phyloP scores from a whole-genome alignment of 73 alveolate genomes.

The Paramecium sonneborni region DNA sequence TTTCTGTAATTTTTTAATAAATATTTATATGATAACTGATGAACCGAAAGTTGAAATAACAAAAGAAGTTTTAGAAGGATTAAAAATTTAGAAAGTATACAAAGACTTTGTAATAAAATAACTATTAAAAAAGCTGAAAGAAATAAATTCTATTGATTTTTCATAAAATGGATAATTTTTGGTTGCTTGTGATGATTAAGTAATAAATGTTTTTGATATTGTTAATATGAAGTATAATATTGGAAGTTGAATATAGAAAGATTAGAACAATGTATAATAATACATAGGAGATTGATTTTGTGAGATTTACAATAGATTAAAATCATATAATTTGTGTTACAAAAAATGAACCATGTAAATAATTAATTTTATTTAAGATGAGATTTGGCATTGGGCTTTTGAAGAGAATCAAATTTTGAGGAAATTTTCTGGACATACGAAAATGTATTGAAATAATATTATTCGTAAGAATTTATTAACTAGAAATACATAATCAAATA shows the following conservation, averaged over 20 bases:
- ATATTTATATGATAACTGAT: neutral
- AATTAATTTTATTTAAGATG: neutral
- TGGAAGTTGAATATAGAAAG: neutral
- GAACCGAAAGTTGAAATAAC: neutral
- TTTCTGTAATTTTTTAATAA: too few species aligned
- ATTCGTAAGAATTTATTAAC: neutral
- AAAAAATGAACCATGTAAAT: neutral
- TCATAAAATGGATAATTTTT: neutral
- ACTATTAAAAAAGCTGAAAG: neutral
- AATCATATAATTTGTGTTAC: neutral
- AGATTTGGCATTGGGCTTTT: neutral
- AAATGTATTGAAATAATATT: neutral
- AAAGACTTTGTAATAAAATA: neutral
- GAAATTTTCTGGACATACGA: neutral
- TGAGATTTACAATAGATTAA: neutral
- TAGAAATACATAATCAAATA: neutral
- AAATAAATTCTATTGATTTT: neutral
- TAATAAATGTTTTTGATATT: neutral
- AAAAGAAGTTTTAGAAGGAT: neutral
- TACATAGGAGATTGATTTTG: neutral
- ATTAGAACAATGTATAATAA: neutral
- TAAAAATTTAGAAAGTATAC: neutral
- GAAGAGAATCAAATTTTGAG: neutral
- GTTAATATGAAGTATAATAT: neutral
- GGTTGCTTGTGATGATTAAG: neutral